Base-by-base conservation (phyloP, 2,329 filamentous ascomycete species). In the Pseudogymnoascus sp. region DNA sequence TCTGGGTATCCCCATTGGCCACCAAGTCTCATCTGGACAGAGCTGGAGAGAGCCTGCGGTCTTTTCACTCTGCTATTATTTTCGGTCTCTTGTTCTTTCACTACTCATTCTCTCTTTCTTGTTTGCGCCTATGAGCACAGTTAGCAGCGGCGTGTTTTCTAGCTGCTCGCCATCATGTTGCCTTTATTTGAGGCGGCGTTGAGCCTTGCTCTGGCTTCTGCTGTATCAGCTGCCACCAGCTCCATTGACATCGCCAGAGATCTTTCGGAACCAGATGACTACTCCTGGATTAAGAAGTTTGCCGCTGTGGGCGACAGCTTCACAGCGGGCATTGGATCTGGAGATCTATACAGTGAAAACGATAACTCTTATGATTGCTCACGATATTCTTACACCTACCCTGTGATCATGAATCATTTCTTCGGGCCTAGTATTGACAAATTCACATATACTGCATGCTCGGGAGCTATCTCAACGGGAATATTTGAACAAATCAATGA, bases 261-360 rank as follows among this genome's bases (percentile, higher is more conserved):
- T 10, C 47, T 54, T 2, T 9, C 33, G 33, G 29, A 35, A 10
- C 57, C 57, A 2, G 29, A 41, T 29, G 60, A 58, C n/a, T 61
- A 39, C 24, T 58, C 44, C 2, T 61, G 60, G 60, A 66, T 74
- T 35, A 65, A 68, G 58, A 65, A 66, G 5, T 74, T 69, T 66
- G 74, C 72, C 1, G 73, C 73, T 44, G 66, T 75, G 11, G 74
- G 74, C 8, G 74, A 75, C 63, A 75, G 73, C 61, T 75, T 66
- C 61, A 75, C 72, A 4, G 73, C 74, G 1, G 74, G 74, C 35
- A 74, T 75, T 50, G 73, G 70, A 0, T 64, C 72, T 6, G 70
- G 71, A 3, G 62, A 44, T 17, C 33, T 61, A 4, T 64, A 65
- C 24, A 60, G 62, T n/a, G 17, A 35, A 9, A 35, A 58, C 40